Conservation (phyloP, 2,329 filamentous ascomycete species). For the Stemphylium vesicarium region DNA sequence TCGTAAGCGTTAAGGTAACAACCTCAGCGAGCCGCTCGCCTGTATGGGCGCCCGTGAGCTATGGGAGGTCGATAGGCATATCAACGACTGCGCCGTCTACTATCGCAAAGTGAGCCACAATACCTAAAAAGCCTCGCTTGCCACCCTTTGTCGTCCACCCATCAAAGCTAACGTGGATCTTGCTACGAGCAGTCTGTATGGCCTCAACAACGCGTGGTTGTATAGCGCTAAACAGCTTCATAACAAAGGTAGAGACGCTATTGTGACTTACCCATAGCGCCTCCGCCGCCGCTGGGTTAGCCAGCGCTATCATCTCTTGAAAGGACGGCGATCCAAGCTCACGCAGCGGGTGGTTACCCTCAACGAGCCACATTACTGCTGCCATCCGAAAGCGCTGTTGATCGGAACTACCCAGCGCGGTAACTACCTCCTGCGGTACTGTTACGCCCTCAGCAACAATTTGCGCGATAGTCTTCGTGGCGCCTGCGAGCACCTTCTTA, state of each 20-base stretch:
- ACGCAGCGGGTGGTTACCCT: too few relatives aligned
- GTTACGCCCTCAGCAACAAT: neutral
- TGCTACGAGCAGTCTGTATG: neutral
- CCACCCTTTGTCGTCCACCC: constrained; percentile 9
- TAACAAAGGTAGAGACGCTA: constrained; percentile 1
- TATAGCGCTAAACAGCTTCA: neutral
- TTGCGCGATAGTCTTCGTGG: neutral
- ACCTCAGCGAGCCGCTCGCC: neutral
- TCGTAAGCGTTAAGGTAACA: neutral
- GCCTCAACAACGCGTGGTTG: neutral
- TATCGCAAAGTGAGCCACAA: constrained; percentile 8
- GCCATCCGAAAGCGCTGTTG: neutral
- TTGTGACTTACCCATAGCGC: neutral
- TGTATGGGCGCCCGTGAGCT: neutral
- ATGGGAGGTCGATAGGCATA: neutral
- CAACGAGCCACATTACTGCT: neutral
- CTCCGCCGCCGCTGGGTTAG: neutral
- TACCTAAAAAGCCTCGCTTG: constrained; percentile 10
- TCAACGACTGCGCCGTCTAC: neutral
- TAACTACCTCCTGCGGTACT: neutral
- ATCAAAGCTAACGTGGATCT: constrained; percentile 13
- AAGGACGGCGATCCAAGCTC: too few relatives aligned
- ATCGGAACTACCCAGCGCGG: neutral
- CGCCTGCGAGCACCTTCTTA: neutral
- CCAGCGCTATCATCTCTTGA: neutral